phyloP scores from a whole-genome alignment of 2,329 filamentous ascomycete species.

The Tolypocladium tropicale region DNA sequence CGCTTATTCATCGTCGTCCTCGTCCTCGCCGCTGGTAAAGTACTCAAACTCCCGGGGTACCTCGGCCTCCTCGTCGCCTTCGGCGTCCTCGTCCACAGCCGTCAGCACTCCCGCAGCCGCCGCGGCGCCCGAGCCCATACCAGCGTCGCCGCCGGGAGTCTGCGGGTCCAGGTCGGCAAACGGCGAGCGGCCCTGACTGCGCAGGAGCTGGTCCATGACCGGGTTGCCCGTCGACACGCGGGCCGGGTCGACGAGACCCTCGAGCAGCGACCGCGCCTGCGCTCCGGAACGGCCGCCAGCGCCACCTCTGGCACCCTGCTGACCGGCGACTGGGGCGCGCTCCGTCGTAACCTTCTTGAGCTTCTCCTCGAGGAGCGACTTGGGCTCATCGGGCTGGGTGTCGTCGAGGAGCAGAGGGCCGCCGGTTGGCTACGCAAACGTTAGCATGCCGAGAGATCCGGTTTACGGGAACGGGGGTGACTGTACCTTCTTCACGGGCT shows the following conservation, averaged over 20 bases:
- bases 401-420: constrained; percentile 89
- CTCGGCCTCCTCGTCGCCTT: constrained; percentile 61
- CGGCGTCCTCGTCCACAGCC: constrained; percentile 76
- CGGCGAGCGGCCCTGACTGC: constrained; percentile 23
- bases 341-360: constrained; percentile 68
- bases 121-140: constrained; percentile 42
- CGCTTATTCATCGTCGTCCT: constrained; percentile 33
- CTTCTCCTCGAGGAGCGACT: constrained; percentile 81
- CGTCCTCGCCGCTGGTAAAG: constrained; percentile 46
- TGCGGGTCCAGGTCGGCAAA: constrained; percentile 19
- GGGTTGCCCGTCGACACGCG: constrained; percentile 21
- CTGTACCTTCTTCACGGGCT: constrained; percentile 76
- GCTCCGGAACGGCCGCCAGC: constrained; percentile 21
- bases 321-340: constrained; percentile 47
- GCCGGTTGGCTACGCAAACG: constrained; percentile 62
- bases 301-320: constrained; percentile 14
- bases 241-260: constrained; percentile 21
- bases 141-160: constrained; percentile 26
- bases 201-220: constrained; percentile 32
- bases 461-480: too few species aligned
- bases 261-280: constrained; percentile 23
- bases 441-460: constrained; percentile 12
- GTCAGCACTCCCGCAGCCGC: constrained; percentile 74
- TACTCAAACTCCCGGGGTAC: constrained; percentile 70
- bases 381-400: constrained; percentile 66